Evolutionary conservation across 2,329 filamentous ascomycete species (phyloP).

Genomic region (Venturia effusa): DNA sequence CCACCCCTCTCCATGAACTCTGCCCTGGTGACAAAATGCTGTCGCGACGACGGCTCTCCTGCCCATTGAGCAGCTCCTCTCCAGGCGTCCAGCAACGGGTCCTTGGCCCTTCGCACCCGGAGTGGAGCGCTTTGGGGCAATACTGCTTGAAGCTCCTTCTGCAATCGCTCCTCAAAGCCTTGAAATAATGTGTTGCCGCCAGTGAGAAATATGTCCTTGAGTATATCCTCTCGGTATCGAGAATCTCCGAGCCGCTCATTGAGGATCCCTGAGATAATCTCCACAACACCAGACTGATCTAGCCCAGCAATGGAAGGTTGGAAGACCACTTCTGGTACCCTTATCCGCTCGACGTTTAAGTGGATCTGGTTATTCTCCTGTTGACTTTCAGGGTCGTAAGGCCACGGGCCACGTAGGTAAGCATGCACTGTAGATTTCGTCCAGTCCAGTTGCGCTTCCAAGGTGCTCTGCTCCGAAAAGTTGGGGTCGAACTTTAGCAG

Average conservation of each 20-base stretch:
- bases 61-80: constrained; percentile 85
- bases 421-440: constrained; percentile 83
- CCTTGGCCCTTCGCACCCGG: constrained; percentile 59
- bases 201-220: constrained; percentile 84
- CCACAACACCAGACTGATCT: constrained; percentile 86
- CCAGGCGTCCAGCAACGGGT: constrained; percentile 84
- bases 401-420: constrained; percentile 77
- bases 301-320: constrained; percentile 84
- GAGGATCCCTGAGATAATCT: constrained; percentile 84
- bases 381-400: constrained; percentile 71
- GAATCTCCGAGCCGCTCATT: constrained; percentile 60
- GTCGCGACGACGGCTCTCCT: constrained; percentile 45
- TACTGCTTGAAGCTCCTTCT: constrained; percentile 59
- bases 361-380: constrained; percentile 80
- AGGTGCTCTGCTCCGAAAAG: constrained; percentile 86
- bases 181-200: constrained; percentile 84
- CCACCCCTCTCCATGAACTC: constrained; percentile 88
- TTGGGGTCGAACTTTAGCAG: constrained; percentile 75
- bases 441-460: constrained; percentile 91
- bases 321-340: constrained; percentile 87
- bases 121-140: constrained; percentile 60
- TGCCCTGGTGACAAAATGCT: constrained; percentile 59
- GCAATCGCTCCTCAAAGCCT: constrained; percentile 75
- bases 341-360: constrained; percentile 91
- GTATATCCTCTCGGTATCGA: constrained; percentile 53